Base-by-base conservation (phyloP, 2,329 filamentous ascomycete genomes). In the Delphinella strobiligena region DNA sequence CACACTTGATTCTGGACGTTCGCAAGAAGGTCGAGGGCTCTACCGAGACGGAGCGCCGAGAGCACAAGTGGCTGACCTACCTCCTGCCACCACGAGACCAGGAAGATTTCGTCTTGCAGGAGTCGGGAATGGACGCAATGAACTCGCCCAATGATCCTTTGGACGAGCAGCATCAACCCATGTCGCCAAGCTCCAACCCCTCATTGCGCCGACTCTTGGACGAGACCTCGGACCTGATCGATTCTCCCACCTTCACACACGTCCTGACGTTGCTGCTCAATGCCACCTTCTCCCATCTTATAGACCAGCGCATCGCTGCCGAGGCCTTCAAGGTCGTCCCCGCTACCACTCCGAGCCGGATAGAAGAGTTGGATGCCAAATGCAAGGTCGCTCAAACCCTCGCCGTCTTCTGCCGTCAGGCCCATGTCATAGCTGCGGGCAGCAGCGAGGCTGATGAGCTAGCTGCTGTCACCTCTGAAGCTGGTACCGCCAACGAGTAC, bases 181-280 rank as follows among this genome's bases (percentile, higher is more conserved):
- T 59, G 3, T 53, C 65, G 2, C 51, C 63, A n/a, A 49, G 61
- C 10, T 59, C 67, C 19, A 68, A 72, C n/a, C 58, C 69, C 5
- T 74, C 78, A 1, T 74, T 98, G 41, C 78, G 89, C 41, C 80
- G 83, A 42, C 74, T 98, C 15, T 74, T 98, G 1, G 89, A 98
- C 57, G 91, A 98, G 66, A 96, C 91, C 2, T 84, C 89, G 30
- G 91, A 98, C 57, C 74, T 98, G 17, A 80, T 96, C 54, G 91
- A 98, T 55, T 95, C 91, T 1, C 91, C 91, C 0, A 75, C 84
- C 27, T 96, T 96, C 61, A 75, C 80, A 1, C 81, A 87, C 53
- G 87, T 98, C 27, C 72, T 95, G 33, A 85, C 82, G 2, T 77
- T 84, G 42, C 73, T 95, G 41, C 81, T 96, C 44, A 88, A 96